Base-by-base conservation (phyloP, 1,284 basidiomycete genomes). In the Cutaneotrichosporon sp. region DNA sequence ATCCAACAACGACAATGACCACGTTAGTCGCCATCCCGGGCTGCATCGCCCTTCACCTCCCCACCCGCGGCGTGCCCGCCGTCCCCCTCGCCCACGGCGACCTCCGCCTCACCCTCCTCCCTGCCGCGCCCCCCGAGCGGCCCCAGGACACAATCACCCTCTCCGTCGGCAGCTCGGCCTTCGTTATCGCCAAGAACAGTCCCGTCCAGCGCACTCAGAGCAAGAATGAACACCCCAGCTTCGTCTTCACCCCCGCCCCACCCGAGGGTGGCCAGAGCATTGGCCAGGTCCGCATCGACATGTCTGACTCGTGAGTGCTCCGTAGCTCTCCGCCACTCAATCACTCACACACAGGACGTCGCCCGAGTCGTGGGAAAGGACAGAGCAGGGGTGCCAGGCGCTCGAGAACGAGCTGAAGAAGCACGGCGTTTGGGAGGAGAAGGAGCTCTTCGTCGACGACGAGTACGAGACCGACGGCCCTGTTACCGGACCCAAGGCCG, bases 391-490 rank as follows among this genome's bases (percentile, higher is more conserved):
- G 1, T 61, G 59, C 26, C 22, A n/a, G 7, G 54, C 54, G 33
- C 65, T 75, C 48, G 68, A 74, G 49, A 53, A 51, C 5, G 56
- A 54, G 14, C 59, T 75, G 29, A 67, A 68, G 48, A 55, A 56
- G 3, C 61, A 69, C 37, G 50, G 59, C 12, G 55, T 68, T 16
- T 74, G 70, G 69, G 63, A 71, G 43, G 71, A 72, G 35, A 61
- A 56, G 50, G 55, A 59, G 20, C 64, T 70, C 9, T 75, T 71
- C 50, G 71, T 72, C 19, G 63, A 73, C 46, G 74, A 75, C 52
- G 72, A 74, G 51, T 67, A 66, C 47, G 66, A 74, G 54, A 65
- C 62, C 4, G 66, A 61, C 33, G 60, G 57, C 11, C 54, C 55
- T 3, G 48, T 61, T 9, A 56, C 54, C 6, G 55, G 53, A 2